phyloP scores from a whole-genome alignment of 140 eudicot genomes.

The Oenanthe javanica region DNA sequence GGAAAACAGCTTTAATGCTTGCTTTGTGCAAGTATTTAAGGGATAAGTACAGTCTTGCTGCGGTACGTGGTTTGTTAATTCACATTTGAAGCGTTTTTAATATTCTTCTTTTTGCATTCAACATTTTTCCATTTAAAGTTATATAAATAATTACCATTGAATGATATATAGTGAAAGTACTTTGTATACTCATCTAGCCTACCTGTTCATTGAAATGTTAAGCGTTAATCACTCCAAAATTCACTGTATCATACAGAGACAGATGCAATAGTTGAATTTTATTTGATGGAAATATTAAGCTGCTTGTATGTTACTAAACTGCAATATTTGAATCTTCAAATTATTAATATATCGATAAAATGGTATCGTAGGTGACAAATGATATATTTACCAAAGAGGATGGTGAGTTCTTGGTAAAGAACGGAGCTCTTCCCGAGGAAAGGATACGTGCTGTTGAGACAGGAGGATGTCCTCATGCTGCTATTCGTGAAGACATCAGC shows the following conservation, averaged over 20 bases:
- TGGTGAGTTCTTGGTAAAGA: slow-evolving; percentile 91
- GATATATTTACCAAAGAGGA: slow-evolving; percentile 97
- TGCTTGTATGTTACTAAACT: background rate
- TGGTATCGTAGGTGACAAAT: slow-evolving; percentile 62
- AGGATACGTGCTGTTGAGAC: slow-evolving; percentile 98
- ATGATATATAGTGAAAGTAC: too few relatives aligned
- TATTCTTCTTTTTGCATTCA: background rate
- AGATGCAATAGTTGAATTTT: background rate
- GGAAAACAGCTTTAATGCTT: slow-evolving; percentile 92
- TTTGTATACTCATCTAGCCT: background rate
- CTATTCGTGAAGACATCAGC: slow-evolving; percentile 97
- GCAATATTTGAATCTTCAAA: background rate
- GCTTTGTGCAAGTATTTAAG: slow-evolving; percentile 73
- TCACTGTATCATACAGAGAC: background rate
- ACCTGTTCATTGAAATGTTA: background rate
- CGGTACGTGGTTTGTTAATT: slow-evolving; percentile 36
- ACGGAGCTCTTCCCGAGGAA: slow-evolving; percentile 94
- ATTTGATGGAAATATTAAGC: background rate
- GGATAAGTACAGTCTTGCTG: slow-evolving; percentile 96
- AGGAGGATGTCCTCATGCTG: slow-evolving; percentile 99
- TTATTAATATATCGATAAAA: background rate
- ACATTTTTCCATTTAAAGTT: background rate
- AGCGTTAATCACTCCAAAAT: background rate
- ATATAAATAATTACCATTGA: background rate
- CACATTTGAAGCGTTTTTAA: background rate